A percentile compares a stretch with the other conserved stretches of the same genome.
phyloP scores from a whole-genome alignment of 768 basidiomycete genomes.

The Tylopilus sp. region DNA sequence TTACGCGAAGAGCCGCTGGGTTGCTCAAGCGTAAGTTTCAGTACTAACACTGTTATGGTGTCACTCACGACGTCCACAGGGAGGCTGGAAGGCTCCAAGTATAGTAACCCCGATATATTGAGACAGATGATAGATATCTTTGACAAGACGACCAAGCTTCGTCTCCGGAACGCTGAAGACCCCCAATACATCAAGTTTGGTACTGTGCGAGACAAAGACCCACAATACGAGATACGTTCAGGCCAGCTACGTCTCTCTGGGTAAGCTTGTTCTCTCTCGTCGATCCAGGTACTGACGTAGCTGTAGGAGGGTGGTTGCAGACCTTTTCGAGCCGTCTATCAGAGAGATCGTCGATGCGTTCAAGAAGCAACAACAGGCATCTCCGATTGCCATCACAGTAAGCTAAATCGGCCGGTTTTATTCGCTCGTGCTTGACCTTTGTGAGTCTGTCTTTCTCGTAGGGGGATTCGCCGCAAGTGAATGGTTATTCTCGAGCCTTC shows the following conservation, averaged over 20 bases:
- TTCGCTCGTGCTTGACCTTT: not conserved
- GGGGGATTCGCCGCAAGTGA: slow-evolving; percentile 53
- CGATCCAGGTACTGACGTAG: not conserved
- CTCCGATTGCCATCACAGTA: slow-evolving; percentile 33
- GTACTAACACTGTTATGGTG: not conserved
- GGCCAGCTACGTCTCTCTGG: slow-evolving; percentile 40
- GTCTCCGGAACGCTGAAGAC: slow-evolving; percentile 39
- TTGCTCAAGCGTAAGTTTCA: slow-evolving; percentile 27
- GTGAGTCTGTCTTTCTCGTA: slow-evolving; percentile 44
- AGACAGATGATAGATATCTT: slow-evolving; percentile 36
- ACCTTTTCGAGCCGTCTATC: slow-evolving; percentile 44
- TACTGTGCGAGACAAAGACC: slow-evolving; percentile 37
- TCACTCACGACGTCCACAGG: slow-evolving; percentile 15
- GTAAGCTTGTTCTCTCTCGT: slow-evolving; percentile 17
- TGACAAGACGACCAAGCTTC: slow-evolving; percentile 39
- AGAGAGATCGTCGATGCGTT: slow-evolving; percentile 36
- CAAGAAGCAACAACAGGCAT: slow-evolving; percentile 27
- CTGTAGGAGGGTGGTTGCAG: slow-evolving; percentile 36
- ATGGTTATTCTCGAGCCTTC: slow-evolving; percentile 44
- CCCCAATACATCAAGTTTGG: slow-evolving; percentile 43
- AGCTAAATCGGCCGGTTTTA: not conserved
- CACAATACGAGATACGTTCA: slow-evolving; percentile 34
- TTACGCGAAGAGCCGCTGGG: slow-evolving; percentile 33
- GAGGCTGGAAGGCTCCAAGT: slow-evolving; percentile 31
- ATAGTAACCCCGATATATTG: slow-evolving; percentile 31